phyloP scores from a whole-genome alignment of 768 basidiomycete genomes.

The Mycena crocata region DNA sequence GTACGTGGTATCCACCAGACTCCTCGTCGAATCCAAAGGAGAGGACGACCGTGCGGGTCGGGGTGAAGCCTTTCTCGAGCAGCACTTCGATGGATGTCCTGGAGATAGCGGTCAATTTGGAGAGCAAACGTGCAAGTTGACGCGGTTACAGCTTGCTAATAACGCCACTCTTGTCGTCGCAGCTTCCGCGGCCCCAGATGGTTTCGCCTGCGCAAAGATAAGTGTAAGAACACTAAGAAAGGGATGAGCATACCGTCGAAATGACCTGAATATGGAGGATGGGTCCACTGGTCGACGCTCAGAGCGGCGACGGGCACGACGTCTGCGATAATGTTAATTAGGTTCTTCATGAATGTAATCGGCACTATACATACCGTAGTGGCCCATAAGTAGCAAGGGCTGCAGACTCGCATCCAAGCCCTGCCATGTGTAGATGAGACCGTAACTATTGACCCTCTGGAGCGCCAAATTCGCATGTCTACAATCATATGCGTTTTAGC shows the following conservation, averaged over 20 bases:
- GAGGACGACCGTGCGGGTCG: conserved; percentile 41
- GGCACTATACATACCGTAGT: conserved; percentile 72
- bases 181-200: conserved; percentile 84
- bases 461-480: conserved; percentile 12
- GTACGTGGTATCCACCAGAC: conserved; percentile 48
- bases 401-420: conserved; percentile 72
- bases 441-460: conserved; percentile 72
- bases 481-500: background rate
- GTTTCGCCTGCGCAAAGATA: conserved; percentile 59
- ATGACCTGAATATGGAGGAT: conserved; percentile 70
- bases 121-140: background rate
- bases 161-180: conserved; percentile 80
- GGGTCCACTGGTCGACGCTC: conserved; percentile 53
- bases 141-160: conserved; percentile 69
- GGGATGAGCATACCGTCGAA: conserved; percentile 55
- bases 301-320: conserved; percentile 65
- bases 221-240: background rate
- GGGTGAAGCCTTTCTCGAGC: conserved; percentile 31
- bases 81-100: conserved; percentile 30
- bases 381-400: conserved; percentile 74
- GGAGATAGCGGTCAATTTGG: too few species aligned
- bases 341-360: background rate
- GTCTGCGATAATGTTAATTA: conserved; percentile 47
- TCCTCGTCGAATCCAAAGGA: conserved; percentile 68
- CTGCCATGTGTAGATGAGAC: conserved; percentile 76